A percentile compares a stretch with the other conserved stretches of the same genome.
phyloP scores from a whole-genome alignment of 1,139 yeast genomes.

The Schwanniomyces etchellsii region DNA sequence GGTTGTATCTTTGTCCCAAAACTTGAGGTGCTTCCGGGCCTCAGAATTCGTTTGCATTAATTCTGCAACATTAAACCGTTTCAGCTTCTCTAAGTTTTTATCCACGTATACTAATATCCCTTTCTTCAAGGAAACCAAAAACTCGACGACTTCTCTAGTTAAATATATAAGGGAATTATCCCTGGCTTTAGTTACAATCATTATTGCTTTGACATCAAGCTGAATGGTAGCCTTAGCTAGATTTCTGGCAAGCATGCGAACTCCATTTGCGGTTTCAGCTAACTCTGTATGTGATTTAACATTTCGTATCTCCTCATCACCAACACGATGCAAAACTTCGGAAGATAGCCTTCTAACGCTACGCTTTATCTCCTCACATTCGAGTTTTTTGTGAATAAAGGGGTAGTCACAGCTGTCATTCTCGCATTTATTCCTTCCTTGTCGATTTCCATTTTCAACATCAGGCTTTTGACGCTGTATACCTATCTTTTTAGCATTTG shows the following conservation, averaged over 20 bases:
- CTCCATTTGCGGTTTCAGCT: slow-evolving; percentile 85
- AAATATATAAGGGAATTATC: slow-evolving; percentile 71
- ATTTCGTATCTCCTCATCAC: slow-evolving; percentile 34
- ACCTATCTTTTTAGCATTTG: no score
- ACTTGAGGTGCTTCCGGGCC: slow-evolving; percentile 43
- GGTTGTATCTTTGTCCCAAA: slow-evolving; percentile 64
- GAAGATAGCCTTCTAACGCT: slow-evolving; percentile 12
- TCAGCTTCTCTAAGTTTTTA: slow-evolving; percentile 51
- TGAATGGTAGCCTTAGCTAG: slow-evolving; percentile 70
- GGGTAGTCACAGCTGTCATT: slow-evolving; percentile 15
- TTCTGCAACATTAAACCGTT: slow-evolving; percentile 52
- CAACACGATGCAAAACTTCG: slow-evolving; percentile 28
- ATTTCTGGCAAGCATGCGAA: slow-evolving; percentile 71
- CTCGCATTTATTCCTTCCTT: no score
- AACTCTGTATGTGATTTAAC: slow-evolving; percentile 67
- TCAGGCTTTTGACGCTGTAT: no score
- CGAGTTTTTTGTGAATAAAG: slow-evolving; percentile 30
- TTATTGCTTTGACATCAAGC: slow-evolving; percentile 60
- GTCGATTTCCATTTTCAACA: no score
- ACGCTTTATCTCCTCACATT: slow-evolving; percentile 18
- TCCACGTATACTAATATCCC: slow-evolving; percentile 68
- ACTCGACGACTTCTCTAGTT: slow-evolving; percentile 73
- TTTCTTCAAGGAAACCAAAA: slow-evolving; percentile 50
- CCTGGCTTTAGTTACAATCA: slow-evolving; percentile 82
- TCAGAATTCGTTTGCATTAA: slow-evolving; percentile 35